These are phyloP conservation scores for Euphorbia pulcherrima DNA, from an alignment of 345 rosid species.

Conservation along the genomic window DNA sequence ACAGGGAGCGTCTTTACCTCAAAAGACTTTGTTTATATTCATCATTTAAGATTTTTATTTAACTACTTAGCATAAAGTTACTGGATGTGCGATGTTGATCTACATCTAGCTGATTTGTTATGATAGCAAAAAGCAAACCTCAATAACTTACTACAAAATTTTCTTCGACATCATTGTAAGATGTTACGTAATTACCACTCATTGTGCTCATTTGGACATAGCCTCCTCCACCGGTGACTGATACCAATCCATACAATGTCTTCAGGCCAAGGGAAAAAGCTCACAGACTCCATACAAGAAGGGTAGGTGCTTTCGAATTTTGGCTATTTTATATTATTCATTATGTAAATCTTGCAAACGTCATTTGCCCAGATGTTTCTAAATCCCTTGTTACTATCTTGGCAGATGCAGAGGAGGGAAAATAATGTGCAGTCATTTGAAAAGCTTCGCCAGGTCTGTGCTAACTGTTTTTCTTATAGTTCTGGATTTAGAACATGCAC, in stretches of 20 bases:
- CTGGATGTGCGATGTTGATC: not conserved
- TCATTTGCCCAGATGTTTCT: slow-evolving; percentile 3
- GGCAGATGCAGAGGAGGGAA: slow-evolving; percentile 99
- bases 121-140: not conserved
- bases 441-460: slow-evolving; percentile 91
- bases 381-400: slow-evolving; percentile 16
- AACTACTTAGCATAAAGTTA: not conserved
- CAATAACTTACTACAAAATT: slow-evolving; percentile 1
- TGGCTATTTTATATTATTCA: not conserved
- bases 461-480: not conserved
- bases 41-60: not conserved
- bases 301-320: slow-evolving; percentile 50
- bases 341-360: slow-evolving; percentile 4
- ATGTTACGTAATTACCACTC: slow-evolving; percentile 9
- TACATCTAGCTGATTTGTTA: not conserved
- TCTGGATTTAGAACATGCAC: no score
- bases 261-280: slow-evolving; percentile 96
- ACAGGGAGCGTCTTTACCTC: not conserved
- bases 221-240: slow-evolving; percentile 99
- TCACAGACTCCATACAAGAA: slow-evolving; percentile 93
- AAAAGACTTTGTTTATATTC: no score
- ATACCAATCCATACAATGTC: slow-evolving; percentile 94
- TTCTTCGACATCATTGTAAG: not conserved
- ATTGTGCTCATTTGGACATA: slow-evolving; percentile 30
- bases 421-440: slow-evolving; percentile 97